Evolutionary conservation across 176 grass and related monocot genomes (phyloP).

Genomic region (Phyllostachys edulis): DNA sequence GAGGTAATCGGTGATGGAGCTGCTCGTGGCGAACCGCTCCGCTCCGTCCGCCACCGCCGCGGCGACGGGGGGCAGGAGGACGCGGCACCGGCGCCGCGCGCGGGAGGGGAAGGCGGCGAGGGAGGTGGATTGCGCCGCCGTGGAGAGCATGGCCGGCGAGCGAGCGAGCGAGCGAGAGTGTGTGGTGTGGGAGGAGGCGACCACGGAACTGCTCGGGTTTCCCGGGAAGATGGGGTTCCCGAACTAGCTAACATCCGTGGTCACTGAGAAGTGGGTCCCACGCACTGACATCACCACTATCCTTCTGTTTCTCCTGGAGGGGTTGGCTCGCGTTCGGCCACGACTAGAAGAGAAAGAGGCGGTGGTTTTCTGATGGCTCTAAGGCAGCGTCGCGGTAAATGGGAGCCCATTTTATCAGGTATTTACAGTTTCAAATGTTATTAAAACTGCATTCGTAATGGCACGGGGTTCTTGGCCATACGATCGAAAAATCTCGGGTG

Average conservation of each 20-base stretch:
- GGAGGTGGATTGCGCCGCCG: conserved; percentile 35
- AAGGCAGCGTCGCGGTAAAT: too few relatives aligned
- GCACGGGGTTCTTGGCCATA: too few relatives aligned
- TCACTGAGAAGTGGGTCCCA: not conserved
- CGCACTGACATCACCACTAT: not conserved
- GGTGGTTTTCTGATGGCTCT: too few relatives aligned
- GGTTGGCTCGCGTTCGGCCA: too few relatives aligned
- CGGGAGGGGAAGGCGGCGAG: conserved; percentile 6
- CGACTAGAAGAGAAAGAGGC: too few relatives aligned
- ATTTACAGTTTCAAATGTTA: too few relatives aligned
- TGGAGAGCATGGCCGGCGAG: conserved; percentile 32
- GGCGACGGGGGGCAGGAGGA: not conserved
- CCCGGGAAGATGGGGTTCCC: conserved; percentile 3
- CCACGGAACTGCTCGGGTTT: not conserved
- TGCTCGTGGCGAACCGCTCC: conserved; percentile 41
- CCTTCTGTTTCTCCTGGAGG: too few relatives aligned
- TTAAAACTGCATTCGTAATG: too few relatives aligned
- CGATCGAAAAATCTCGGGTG: too few relatives aligned
- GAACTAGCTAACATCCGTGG: not conserved
- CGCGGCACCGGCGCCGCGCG: not conserved
- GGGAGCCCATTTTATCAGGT: too few relatives aligned
- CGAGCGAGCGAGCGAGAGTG: not conserved
- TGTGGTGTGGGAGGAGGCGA: not conserved
- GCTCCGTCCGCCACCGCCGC: not conserved
- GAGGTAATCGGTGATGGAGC: conserved; percentile 65